A percentile compares a stretch with the other conserved stretches of the same genome.
Conservation (phyloP, 1,284 basidiomycete species). For the Boletus semigastroideus region DNA sequence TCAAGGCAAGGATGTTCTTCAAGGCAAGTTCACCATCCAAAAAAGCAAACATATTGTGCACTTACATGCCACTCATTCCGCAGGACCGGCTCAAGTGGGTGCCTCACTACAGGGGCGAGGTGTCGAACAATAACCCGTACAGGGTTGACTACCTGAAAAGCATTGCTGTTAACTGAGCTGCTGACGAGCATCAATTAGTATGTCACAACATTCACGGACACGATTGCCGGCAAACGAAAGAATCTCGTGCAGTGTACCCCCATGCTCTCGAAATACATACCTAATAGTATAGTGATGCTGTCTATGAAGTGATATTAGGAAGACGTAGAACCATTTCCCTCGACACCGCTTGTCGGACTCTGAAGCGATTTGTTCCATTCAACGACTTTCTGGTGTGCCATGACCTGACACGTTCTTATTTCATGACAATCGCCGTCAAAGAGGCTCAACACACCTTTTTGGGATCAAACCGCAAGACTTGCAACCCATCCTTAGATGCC, state of each 20-base stretch:
- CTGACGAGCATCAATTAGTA: no score
- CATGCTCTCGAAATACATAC: no score
- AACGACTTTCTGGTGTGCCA: slow-evolving; percentile 52
- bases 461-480: slow-evolving; percentile 74
- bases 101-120: no score
- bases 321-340: not conserved
- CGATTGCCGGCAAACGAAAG: no score
- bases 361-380: slow-evolving; percentile 43
- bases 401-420: slow-evolving; percentile 35
- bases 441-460: slow-evolving; percentile 49
- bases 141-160: no score
- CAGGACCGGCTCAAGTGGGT: slow-evolving; percentile 3
- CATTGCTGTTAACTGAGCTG: no score
- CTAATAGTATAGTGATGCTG: no score
- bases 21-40: slow-evolving; percentile 45
- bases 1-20: slow-evolving; percentile 78
- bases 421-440: not conserved
- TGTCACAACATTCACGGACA: no score
- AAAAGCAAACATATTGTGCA: not conserved
- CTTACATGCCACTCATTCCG: not conserved
- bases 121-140: no score
- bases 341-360: not conserved
- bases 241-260: no score
- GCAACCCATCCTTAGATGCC: slow-evolving; percentile 74
- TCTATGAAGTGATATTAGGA: no score